These are phyloP conservation scores for Leucaena leucocephala DNA, from an alignment of 306 rosid genomes.

Conservation along the genomic window DNA sequence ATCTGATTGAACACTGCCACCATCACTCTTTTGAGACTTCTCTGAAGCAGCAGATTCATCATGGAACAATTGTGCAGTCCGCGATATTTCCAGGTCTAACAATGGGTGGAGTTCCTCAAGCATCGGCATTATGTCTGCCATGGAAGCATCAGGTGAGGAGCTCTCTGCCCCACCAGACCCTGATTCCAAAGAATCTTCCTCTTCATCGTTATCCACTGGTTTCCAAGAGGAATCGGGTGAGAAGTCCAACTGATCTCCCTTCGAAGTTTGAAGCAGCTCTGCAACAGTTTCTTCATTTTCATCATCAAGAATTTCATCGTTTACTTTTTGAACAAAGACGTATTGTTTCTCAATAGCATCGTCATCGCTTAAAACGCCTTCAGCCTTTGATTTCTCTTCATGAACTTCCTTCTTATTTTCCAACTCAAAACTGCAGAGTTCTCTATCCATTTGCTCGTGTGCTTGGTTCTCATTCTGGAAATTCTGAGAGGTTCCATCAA, in stretches of 20 bases:
- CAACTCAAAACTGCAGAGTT: constrained; percentile 8
- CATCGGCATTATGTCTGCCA: constrained; percentile 83
- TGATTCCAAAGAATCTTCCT: constrained; percentile 54
- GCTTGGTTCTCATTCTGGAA: constrained; percentile 30
- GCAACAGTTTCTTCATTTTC: constrained; percentile 39
- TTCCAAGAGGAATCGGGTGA: constrained; percentile 46
- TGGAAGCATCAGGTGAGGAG: constrained; percentile 91
- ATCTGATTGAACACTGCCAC: constrained; percentile 62
- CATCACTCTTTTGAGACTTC: constrained; percentile 56
- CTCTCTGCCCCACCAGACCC: constrained; percentile 81
- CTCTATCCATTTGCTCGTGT: constrained; percentile 30
- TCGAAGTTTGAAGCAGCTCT: constrained; percentile 30
- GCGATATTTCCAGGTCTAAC: constrained; percentile 61
- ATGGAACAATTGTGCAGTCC: constrained; percentile 47
- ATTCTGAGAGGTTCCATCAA: constrained; percentile 41
- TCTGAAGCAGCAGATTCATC: constrained; percentile 72
- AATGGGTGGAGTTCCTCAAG: constrained; percentile 92
- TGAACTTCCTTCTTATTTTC: constrained; percentile 41
- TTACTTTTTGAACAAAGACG: constrained; percentile 14
- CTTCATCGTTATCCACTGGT: constrained; percentile 46
- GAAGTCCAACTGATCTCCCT: constrained; percentile 47
- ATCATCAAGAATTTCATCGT: constrained; percentile 34
- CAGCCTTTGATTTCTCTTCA: constrained; percentile 48
- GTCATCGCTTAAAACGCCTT: constrained; percentile 49
- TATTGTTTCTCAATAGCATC: constrained; percentile 46